Evolutionary conservation across 352 stramenopile genomes (phyloP).

Genomic region (Phytopythium vexans): DNA sequence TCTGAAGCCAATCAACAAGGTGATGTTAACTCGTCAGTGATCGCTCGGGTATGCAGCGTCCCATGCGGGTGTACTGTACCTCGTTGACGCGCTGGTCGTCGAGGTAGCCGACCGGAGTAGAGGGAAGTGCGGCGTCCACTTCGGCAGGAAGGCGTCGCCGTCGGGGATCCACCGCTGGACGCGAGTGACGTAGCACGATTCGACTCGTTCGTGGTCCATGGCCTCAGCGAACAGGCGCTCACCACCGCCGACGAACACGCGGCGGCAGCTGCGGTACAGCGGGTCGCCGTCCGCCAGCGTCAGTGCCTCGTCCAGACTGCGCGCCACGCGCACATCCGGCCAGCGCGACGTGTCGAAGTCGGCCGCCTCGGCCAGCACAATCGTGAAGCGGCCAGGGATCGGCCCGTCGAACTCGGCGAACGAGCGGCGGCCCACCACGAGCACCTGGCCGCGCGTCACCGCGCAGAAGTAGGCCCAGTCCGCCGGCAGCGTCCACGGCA

Average conservation of each 20-base stretch:
- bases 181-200: constrained; percentile 62
- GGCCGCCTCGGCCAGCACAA: constrained; percentile 35
- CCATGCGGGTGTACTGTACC: too few species aligned
- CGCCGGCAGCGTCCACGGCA: constrained; percentile 58
- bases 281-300: constrained; percentile 22
- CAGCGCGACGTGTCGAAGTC: constrained; percentile 8
- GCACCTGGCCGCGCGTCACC: constrained; percentile 43
- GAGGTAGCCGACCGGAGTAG: constrained; percentile 29
- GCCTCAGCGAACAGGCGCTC: constrained; percentile 60
- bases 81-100: constrained; percentile 7
- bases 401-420: constrained; percentile 49
- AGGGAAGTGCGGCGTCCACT: constrained; percentile 43
- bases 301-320: constrained; percentile 43
- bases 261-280: constrained; percentile 31
- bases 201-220: constrained; percentile 30
- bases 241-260: constrained; percentile 64
- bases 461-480: constrained; percentile 77
- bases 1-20: constrained; percentile 5
- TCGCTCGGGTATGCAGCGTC: too few species aligned
- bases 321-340: constrained; percentile 24
- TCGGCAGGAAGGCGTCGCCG: constrained; percentile 58
- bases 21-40: neutral
- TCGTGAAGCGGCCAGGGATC: constrained; percentile 50
- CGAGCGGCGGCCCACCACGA: constrained; percentile 60
- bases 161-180: constrained; percentile 40